Evolutionary conservation across 129 eudicot species (phyloP).

Genomic region (Logfia minima): DNA sequence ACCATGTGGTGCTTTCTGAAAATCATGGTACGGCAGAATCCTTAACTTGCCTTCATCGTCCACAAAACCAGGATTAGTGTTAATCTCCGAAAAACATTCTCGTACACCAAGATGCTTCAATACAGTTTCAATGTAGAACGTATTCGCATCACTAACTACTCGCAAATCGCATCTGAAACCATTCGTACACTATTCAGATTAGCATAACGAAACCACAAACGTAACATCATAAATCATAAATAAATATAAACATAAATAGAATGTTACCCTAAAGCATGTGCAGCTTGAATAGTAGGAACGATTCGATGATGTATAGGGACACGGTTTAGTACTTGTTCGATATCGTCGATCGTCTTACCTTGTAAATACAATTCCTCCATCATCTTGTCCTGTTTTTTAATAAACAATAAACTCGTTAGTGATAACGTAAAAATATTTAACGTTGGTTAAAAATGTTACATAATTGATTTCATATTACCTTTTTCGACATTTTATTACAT

Average conservation of each 20-base stretch:
- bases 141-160: slow-evolving; percentile 81
- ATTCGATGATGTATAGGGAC: slow-evolving; percentile 78
- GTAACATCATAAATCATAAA: too few relatives aligned
- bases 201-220: neutral
- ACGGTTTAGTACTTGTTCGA: slow-evolving; percentile 58
- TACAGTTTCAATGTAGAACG: slow-evolving; percentile 70
- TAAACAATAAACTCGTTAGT: neutral
- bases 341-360: slow-evolving; percentile 60
- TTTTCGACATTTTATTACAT: too few relatives aligned
- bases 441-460: too few relatives aligned
- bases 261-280: slow-evolving; percentile 65
- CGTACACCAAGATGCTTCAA: slow-evolving; percentile 61
- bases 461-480: too few relatives aligned
- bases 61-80: slow-evolving; percentile 66
- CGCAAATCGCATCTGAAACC: slow-evolving; percentile 78
- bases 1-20: slow-evolving; percentile 50
- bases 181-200: neutral
- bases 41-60: slow-evolving; percentile 64
- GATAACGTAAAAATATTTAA: neutral
- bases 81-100: slow-evolving; percentile 68
- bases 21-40: slow-evolving; percentile 65
- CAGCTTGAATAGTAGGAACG: slow-evolving; percentile 64
- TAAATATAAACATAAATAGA: neutral
- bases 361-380: slow-evolving; percentile 60
- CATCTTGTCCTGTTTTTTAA: slow-evolving; percentile 56